Base-by-base conservation (phyloP, 2,329 filamentous ascomycete species). In the Ceratocystis eucalypticola region DNA sequence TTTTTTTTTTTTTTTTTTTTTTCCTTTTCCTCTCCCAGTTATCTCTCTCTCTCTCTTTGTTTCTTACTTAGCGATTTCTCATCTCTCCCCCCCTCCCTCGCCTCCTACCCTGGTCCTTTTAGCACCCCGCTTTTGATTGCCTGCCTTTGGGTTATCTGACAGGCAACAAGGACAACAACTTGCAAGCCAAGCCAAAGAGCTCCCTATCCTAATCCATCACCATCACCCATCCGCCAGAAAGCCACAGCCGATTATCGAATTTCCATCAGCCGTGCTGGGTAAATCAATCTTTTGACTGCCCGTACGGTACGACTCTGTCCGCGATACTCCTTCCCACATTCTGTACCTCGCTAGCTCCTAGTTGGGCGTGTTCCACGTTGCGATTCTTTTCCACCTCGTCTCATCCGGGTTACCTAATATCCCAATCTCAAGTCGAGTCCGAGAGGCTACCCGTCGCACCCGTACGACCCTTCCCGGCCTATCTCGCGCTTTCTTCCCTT, bases 51-150 rank as follows among this genome's bases (percentile, higher is more conserved):
- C 46, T 50, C 46, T 50, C n/a, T 50, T 10, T 7, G 6, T 57
- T 22, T 20, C 17, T 20, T 8, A 3, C 50, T 12, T 28, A 3
- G 2, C 10, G 33, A 12, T 48, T 62, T 46, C 46, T 28, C 15
- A 17, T 46, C n/a, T 62, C 30, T 28, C 17, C 7, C 25, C 37
- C 17, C n/a, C 61, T 45, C 61, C n/a, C 25, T 41, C 61, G 8
- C 48, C 46, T 25, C 22, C 22, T 37, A 59, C 53, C 53, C 53
- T 59, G 25, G 53, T 59, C 53, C 12, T 17, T 33, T 37, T 33
- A 59, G 28, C 53, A 59, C 53, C 53, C 53, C 53, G 53, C 53
- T 59, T 41, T 59, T 59, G 53, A 59, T 59, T 59, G 53, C 28
- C 10, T 59, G 53, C 28, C 10, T 59, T 33, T 30, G 28, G 53